Conservation (phyloP, 371 early-diverging fungal species). For the Mortierella sp. region DNA sequence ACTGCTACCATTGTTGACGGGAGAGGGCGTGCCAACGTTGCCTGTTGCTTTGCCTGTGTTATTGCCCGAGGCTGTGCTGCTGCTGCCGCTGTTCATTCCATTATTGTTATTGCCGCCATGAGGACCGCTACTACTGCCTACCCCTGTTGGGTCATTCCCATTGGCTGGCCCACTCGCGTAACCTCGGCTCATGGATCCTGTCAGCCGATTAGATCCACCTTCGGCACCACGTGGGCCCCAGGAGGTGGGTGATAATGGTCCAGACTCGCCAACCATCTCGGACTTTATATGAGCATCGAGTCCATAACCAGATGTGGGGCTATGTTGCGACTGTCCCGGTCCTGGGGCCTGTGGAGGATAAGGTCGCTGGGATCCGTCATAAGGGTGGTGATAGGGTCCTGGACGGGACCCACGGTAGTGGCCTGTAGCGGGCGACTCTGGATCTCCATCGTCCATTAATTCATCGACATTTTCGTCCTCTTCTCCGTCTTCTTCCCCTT, state of each 20-base stretch:
- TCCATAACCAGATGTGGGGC: too few relatives aligned
- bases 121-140: too few relatives aligned
- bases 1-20: constrained; percentile 44
- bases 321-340: not conserved
- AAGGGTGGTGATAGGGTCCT: not conserved
- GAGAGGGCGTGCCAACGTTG: not conserved
- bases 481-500: not conserved
- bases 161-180: not conserved
- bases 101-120: too few relatives aligned
- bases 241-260: too few relatives aligned
- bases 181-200: too few relatives aligned
- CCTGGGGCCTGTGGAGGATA: not conserved
- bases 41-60: not conserved
- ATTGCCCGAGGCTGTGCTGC: not conserved
- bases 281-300: too few relatives aligned
- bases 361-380: not conserved
- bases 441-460: constrained; percentile 47
- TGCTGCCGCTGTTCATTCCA: not conserved
- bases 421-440: too few relatives aligned
- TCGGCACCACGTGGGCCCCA: too few relatives aligned
- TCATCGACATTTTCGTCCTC: constrained; percentile 38
- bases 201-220: too few relatives aligned
- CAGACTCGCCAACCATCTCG: too few relatives aligned
- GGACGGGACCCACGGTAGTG: too few relatives aligned
- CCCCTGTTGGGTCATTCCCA: too few relatives aligned